phyloP scores from a whole-genome alignment of 495 filamentous ascomycete genomes.

The Penicillium odoratum region DNA sequence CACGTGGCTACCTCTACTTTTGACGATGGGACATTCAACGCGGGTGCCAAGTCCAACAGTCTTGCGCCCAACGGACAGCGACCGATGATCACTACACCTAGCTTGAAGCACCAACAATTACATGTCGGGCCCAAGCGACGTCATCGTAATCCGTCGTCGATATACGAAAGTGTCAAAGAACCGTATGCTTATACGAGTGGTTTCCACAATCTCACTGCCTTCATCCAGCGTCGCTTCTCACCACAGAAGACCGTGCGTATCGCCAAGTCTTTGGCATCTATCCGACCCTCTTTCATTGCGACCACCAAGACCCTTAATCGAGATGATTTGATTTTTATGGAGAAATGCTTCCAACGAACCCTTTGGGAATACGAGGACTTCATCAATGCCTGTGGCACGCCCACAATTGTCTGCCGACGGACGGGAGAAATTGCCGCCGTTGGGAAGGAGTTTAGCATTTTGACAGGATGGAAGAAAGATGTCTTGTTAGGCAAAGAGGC shows the following conservation, averaged over 20 bases:
- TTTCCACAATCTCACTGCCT: slow-evolving; percentile 85
- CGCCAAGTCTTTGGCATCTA: slow-evolving; percentile 81
- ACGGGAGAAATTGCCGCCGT: slow-evolving; percentile 91
- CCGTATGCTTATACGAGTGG: slow-evolving; percentile 88
- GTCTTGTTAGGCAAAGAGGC: slow-evolving; percentile 83
- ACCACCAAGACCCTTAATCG: slow-evolving; percentile 78
- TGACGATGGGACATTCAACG: slow-evolving; percentile 37
- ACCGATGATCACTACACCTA: slow-evolving; percentile 44
- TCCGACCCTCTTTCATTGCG: slow-evolving; percentile 89
- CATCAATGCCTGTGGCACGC: slow-evolving; percentile 81
- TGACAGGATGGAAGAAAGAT: slow-evolving; percentile 93
- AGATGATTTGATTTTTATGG: slow-evolving; percentile 93
- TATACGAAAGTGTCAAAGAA: slow-evolving; percentile 85
- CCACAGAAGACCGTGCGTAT: slow-evolving; percentile 70
- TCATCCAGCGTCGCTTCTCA: slow-evolving; percentile 73
- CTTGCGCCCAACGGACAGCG: slow-evolving; percentile 39
- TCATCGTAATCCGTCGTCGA: slow-evolving; percentile 72
- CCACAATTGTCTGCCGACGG: slow-evolving; percentile 85
- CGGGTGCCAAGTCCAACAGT: slow-evolving; percentile 35
- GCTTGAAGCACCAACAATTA: slow-evolving; percentile 49
- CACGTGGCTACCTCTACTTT: slow-evolving; percentile 42
- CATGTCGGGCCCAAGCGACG: slow-evolving; percentile 51
- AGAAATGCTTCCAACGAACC: slow-evolving; percentile 92
- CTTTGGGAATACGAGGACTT: slow-evolving; percentile 91
- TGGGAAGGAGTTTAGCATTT: slow-evolving; percentile 89